Conservation (phyloP, 495 filamentous ascomycete genomes). For the Trypethelium eluteriae region DNA sequence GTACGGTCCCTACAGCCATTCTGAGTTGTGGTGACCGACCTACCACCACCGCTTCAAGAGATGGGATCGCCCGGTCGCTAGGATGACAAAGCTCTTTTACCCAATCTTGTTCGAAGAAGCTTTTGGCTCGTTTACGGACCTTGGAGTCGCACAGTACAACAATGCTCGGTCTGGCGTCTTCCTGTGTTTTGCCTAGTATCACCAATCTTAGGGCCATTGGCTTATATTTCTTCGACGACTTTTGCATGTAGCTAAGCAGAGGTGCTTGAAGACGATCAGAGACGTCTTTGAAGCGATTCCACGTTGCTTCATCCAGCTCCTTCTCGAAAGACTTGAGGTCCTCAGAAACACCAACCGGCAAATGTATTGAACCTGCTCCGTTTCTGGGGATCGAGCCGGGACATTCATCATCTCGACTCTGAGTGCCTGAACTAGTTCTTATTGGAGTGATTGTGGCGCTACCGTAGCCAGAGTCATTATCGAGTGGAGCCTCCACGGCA, state of each 20-base stretch:
- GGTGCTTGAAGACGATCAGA: slow-evolving; percentile 19
- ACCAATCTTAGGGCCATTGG: slow-evolving; percentile 23
- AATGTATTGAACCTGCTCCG: neutral
- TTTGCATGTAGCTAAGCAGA: slow-evolving; percentile 20
- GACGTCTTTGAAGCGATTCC: slow-evolving; percentile 30
- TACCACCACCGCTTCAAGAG: slow-evolving; percentile 21
- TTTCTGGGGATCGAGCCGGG: neutral
- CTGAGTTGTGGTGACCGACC: slow-evolving; percentile 15
- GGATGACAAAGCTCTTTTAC: slow-evolving; percentile 24
- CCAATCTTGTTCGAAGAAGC: slow-evolving; percentile 25
- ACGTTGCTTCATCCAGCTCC: slow-evolving; percentile 16
- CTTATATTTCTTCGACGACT: slow-evolving; percentile 8
- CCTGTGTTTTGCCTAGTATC: slow-evolving; percentile 23
- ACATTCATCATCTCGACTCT: slow-evolving; percentile 2
- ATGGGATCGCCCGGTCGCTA: slow-evolving; percentile 14
- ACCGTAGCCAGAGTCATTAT: neutral
- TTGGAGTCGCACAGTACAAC: slow-evolving; percentile 24
- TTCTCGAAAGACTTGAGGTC: slow-evolving; percentile 18
- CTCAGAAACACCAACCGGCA: neutral
- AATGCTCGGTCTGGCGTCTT: slow-evolving; percentile 24
- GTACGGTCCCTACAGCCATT: neutral
- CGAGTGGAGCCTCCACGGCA: neutral
- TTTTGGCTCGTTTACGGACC: slow-evolving; percentile 18
- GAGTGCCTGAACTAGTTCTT: neutral
- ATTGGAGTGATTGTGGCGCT: neutral